Conservation (phyloP, 2,329 filamentous ascomycete species). For the Geosmithia flava region DNA sequence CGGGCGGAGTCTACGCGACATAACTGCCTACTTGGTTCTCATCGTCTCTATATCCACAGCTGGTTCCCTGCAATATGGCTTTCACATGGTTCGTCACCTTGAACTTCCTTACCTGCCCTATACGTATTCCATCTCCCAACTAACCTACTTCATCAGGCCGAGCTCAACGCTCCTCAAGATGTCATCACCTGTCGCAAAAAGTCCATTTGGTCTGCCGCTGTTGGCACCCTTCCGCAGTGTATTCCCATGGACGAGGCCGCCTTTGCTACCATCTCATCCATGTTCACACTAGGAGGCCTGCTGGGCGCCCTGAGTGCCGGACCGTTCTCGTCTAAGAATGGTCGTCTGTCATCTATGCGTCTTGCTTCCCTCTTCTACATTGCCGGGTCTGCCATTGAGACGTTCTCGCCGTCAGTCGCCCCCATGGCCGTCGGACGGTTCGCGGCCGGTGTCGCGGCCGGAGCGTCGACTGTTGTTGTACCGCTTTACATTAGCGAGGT, state of each 20-base stretch:
- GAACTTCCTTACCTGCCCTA: not conserved
- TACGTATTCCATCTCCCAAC: conserved; percentile 1
- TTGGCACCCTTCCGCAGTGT: conserved; percentile 48
- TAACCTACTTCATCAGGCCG: conserved; percentile 39
- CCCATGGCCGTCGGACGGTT: conserved; percentile 64
- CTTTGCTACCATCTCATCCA: conserved; percentile 78
- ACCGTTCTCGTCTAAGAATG: conserved; percentile 63
- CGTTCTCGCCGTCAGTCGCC: conserved; percentile 53
- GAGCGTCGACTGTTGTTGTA: conserved; percentile 82
- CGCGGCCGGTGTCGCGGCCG: conserved; percentile 72
- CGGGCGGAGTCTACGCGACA: conserved; percentile 6
- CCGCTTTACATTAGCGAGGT: conserved; percentile 93
- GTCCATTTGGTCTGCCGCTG: not conserved
- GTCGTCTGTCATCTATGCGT: conserved; percentile 65
- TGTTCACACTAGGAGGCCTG: conserved; percentile 84
- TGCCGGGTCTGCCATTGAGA: conserved; percentile 63
- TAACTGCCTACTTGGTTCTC: conserved; percentile 69
- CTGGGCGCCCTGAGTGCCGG: conserved; percentile 71
- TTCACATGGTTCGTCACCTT: conserved; percentile 59
- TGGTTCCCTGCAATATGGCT: conserved; percentile 88
- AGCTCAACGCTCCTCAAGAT: conserved; percentile 90
- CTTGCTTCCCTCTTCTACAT: conserved; percentile 67
- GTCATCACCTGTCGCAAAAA: conserved; percentile 69
- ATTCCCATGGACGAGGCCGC: conserved; percentile 75
- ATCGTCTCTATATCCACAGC: conserved; percentile 66